Percentiles rank a stretch among this genome's conserved stretches.
Evolutionary conservation across 768 basidiomycete species (phyloP).

Genomic region (Xerocomellus chrysenteron): DNA sequence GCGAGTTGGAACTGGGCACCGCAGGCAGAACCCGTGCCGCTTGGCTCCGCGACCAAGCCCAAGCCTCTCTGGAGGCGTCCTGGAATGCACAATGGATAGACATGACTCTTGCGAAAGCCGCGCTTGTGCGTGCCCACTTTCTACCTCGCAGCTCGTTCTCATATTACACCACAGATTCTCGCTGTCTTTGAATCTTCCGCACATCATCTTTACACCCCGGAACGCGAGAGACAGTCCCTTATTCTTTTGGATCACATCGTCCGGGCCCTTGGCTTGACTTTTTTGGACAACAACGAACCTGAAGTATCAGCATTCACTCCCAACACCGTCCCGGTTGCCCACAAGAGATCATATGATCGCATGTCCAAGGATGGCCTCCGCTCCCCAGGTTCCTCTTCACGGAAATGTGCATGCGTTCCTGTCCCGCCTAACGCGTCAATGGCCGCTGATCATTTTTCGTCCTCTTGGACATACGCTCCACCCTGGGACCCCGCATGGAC

Average conservation of each 20-base stretch:
- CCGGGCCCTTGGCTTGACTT: constrained; percentile 51
- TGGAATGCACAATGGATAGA: constrained; percentile 55
- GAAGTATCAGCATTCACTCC: constrained; percentile 52
- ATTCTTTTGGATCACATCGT: constrained; percentile 65
- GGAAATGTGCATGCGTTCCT: constrained; percentile 50
- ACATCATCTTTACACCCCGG: constrained; percentile 61
- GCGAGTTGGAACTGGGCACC: constrained; percentile 56
- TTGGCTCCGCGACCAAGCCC: constrained; percentile 56
- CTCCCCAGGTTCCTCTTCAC: constrained; percentile 28
- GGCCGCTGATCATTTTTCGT: constrained; percentile 35
- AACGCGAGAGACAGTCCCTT: constrained; percentile 53
- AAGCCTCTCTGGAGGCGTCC: constrained; percentile 50
- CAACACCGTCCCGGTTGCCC: constrained; percentile 50
- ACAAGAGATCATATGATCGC: constrained; percentile 30
- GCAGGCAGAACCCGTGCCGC: constrained; percentile 58
- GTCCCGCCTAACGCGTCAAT: constrained; percentile 35
- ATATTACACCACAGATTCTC: constrained; percentile 51
- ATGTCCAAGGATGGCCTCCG: constrained; percentile 26
- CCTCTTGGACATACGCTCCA: constrained; percentile 48
- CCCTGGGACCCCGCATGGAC: constrained; percentile 66
- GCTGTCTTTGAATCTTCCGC: constrained; percentile 77
- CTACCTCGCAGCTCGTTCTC: constrained; percentile 2
- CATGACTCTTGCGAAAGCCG: constrained; percentile 67
- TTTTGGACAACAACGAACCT: constrained; percentile 55
- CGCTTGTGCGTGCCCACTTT: constrained; percentile 46